Conservation (phyloP, 2,329 filamentous ascomycete genomes). For the Lasiodiplodia hormozganensis region DNA sequence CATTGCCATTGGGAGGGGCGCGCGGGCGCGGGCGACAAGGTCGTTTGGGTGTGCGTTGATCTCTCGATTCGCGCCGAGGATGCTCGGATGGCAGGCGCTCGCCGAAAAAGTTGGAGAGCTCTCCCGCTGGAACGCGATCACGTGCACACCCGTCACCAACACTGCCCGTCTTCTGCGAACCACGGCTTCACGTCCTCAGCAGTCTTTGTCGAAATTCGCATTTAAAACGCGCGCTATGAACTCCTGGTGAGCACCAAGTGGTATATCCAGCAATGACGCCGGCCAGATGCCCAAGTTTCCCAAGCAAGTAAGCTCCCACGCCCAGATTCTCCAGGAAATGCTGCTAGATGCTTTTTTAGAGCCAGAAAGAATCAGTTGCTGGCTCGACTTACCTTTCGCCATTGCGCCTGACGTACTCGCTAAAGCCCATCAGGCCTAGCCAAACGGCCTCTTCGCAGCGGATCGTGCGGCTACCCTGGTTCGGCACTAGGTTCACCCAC, state of each 20-base stretch:
- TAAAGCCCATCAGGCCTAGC: constrained; percentile 74
- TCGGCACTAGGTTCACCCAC: constrained; percentile 82
- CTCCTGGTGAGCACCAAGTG: constrained; percentile 4
- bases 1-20: constrained; percentile 2
- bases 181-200: not conserved
- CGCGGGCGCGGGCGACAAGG: not conserved
- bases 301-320: not conserved
- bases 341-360: not conserved
- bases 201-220: too few relatives aligned
- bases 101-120: constrained; percentile 20
- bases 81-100: not conserved
- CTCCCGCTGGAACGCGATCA: not conserved
- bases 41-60: not conserved
- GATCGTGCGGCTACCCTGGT: constrained; percentile 82
- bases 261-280: constrained; percentile 17
- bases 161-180: not conserved
- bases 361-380: not conserved
- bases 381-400: constrained; percentile 1
- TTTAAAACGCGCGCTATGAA: not conserved
- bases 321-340: not conserved
- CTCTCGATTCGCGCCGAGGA: constrained; percentile 15
- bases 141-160: not conserved
- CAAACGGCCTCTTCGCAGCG: constrained; percentile 84
- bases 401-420: constrained; percentile 40
- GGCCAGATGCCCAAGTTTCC: constrained; percentile 9